Evolutionary conservation across 2,329 filamentous ascomycete genomes (phyloP), one percentile per base, ranked within the genome.

Genomic region (Seiridium unicorne): DNA sequence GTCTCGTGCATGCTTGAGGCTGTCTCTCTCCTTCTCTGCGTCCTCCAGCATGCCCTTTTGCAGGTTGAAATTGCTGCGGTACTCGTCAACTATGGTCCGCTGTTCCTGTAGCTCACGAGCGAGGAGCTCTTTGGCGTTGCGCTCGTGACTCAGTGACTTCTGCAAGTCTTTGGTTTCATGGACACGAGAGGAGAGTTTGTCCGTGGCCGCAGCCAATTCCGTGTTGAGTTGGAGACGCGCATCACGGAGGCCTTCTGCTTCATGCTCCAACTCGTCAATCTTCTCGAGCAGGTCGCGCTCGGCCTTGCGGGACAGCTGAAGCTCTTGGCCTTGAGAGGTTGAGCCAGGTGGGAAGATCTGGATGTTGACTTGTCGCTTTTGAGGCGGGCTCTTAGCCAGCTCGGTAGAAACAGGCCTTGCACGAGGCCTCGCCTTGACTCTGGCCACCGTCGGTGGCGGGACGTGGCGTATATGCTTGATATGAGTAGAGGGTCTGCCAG

Each of bases 241-340:
- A 44, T 69, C 64, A 35, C 68, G 70, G 32, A 76, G 67, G 34
- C 61, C 66, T 32, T 72, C 65, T 7, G 70, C 67, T 62, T 76
- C 73, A 48, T 63, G 66, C 65, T 77, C 72, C 31, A 77, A 67
- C 60, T 72, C 70, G 58, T 75, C 72, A 40, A 77, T 70, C 67
- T 72, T 73, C 56, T 70, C 64, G 34, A 70, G 59, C 57, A 77
- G 66, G 44, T 68, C 68, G 26, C 71, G 67, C 48, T 73, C 69
- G 32, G 64, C 61, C 31, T 63, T 65, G 36, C 64, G 62, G 32
- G 66, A 64, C n/a, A 69, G 59, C 55, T 72, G 70, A 46, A 72
- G 63, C 31, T 68, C 69, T 36, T 35, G 32, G 11, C 49, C 13
- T 35, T 53, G 49, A n/a, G 26, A 10, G 40, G 38, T 55, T 44